Percentiles rank a stretch among this genome's conserved stretches.
phyloP scores from a whole-genome alignment of 225 moss, liverwort and hornwort genomes.

The Polytrichum formosum region DNA sequence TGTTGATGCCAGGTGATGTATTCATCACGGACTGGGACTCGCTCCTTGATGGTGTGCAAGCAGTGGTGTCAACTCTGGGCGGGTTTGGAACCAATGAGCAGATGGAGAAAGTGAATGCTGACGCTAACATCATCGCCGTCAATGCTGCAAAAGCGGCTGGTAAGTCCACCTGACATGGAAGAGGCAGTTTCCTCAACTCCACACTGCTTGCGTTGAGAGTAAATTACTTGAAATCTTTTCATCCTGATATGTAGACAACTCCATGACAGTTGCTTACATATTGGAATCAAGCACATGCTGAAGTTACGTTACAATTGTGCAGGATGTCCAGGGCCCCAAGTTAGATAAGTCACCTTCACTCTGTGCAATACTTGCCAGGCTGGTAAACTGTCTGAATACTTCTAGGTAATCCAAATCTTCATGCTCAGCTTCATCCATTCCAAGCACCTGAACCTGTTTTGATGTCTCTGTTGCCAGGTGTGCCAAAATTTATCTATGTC shows the following conservation, averaged over 20 bases:
- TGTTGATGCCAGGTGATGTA: conserved; percentile 68
- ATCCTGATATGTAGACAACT: too few species aligned
- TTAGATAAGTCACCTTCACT: neutral
- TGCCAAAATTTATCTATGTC: conserved; percentile 79
- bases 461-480: conserved; percentile 41
- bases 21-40: conserved; percentile 85
- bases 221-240: too few species aligned
- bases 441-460: neutral
- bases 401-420: too few species aligned
- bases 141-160: conserved; percentile 80
- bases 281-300: neutral
- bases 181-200: neutral
- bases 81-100: conserved; percentile 70
- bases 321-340: neutral
- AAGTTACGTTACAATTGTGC: neutral
- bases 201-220: neutral
- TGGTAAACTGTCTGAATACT: neutral
- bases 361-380: neutral
- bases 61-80: conserved; percentile 85
- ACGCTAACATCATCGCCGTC: conserved; percentile 80
- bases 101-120: conserved; percentile 90
- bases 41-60: conserved; percentile 76
- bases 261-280: too few species aligned
- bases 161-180: conserved; percentile 16
- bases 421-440: too few species aligned